A percentile compares a stretch with the other conserved stretches of the same genome.
These are phyloP conservation scores for Mycosphaerelloides madeirae DNA, from an alignment of 2,329 filamentous ascomycete species.

Conservation along the genomic window DNA sequence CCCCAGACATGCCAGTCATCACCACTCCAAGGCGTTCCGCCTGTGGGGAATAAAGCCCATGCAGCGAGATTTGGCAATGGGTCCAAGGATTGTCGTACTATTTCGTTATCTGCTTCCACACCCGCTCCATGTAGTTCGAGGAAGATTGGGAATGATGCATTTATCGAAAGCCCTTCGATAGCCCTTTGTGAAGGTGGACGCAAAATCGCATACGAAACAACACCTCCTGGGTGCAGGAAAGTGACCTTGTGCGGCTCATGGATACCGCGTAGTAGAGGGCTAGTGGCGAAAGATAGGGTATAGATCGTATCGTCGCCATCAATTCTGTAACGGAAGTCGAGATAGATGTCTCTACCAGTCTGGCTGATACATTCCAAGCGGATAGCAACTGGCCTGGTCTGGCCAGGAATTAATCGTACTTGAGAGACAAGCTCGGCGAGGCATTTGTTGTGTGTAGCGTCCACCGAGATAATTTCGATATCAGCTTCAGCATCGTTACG, in stretches of 20 bases:
- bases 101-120: constrained; percentile 48
- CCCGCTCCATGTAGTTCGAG: constrained; percentile 54
- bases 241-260: constrained; percentile 51
- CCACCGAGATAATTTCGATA: constrained; percentile 14
- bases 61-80: constrained; percentile 49
- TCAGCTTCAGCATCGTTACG: constrained; percentile 39
- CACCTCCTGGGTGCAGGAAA: constrained; percentile 50
- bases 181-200: constrained; percentile 47
- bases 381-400: constrained; percentile 40
- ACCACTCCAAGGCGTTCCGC: constrained; percentile 55
- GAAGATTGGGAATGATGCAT: constrained; percentile 43
- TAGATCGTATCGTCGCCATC: constrained; percentile 5
- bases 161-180: constrained; percentile 21
- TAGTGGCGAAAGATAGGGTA: constrained; percentile 9
- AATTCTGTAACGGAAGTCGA: constrained; percentile 17
- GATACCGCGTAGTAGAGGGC: constrained; percentile 12
- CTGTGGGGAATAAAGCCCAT: constrained; percentile 54
- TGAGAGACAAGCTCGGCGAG: constrained; percentile 13
- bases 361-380: constrained; percentile 27
- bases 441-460: constrained; percentile 16
- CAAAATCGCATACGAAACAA: constrained; percentile 55
- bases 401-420: constrained; percentile 33
- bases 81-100: constrained; percentile 47
- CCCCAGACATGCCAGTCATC: constrained; percentile 61
- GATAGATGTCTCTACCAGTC: constrained; percentile 3